Base-by-base conservation (phyloP, 192 early-diverging fungal species). In the Helicostylum pulchrum region DNA sequence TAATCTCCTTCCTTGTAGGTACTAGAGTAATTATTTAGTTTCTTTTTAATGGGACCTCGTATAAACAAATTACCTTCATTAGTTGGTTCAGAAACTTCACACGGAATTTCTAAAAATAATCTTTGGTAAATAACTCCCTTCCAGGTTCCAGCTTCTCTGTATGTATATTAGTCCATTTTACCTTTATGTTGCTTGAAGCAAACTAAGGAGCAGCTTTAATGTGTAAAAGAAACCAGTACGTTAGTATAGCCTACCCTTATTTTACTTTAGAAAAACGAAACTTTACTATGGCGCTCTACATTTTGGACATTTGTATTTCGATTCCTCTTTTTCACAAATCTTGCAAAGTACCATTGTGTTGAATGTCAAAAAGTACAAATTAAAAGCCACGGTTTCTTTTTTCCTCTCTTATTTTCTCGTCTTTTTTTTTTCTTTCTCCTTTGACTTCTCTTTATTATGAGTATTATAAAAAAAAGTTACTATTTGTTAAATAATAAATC, bases 171-270 rank as follows among this genome's bases (percentile, higher is more conserved):
- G n/a, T n/a, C n/a, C n/a, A n/a, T 15, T n/a, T 47, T 65, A 73
- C 71, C 65, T 67, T 73, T 73, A 44, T 73, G 71, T 54, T 62
- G 53, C 10, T 73, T 73, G 14, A 62, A 73, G 39, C 71, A 73
- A 19, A 36, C 46, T 8, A 73, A 21, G 30, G 71, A 73, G 26
- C 71, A 73, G 17, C 71, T 72, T 26, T 26, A 26, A 26, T 58
- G n/a, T 39, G 36, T 39, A 19, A 53, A 0, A 36, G 20, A 45
- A 9, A 46, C 7, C 5, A 48, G 46, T 34, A 23, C 26, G 26
- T 23, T 58, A 44, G 4, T 34, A n/a, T 56, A 7, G 2, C n/a
- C 2, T 17, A 12, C 15, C 14, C 45, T 10, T 31, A 6, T 15
- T 32, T 2, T 39, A 20, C 9, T 11, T 10, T 21, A 30, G 15